A percentile compares a stretch with the other conserved stretches of the same genome.
Conservation (phyloP, 805 yeast genomes). For the Scheffersomyces lignosus region DNA sequence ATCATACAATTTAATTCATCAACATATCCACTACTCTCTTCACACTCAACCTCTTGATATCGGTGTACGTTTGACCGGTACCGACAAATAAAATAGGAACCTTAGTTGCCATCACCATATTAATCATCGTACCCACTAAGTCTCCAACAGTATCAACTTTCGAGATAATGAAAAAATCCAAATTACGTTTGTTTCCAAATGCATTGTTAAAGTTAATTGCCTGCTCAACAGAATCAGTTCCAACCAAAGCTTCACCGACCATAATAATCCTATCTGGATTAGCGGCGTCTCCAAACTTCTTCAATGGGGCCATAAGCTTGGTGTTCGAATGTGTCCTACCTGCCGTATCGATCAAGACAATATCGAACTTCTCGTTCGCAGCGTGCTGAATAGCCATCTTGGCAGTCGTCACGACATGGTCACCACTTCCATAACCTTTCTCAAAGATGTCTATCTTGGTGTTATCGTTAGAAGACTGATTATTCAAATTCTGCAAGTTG, state of each 20-base stretch:
- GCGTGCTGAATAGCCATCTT: conserved; percentile 87
- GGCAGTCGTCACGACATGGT: conserved; percentile 88
- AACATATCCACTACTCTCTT: conserved; percentile 89
- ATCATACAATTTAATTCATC: conserved; percentile 65
- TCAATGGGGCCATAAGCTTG: conserved; percentile 91
- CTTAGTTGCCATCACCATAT: conserved; percentile 94
- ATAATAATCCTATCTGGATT: conserved; percentile 94
- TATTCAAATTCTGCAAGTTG: conserved; percentile 70
- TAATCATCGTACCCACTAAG: conserved; percentile 93
- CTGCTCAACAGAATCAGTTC: conserved; percentile 95
- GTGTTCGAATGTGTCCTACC: conserved; percentile 97
- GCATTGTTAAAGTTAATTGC: conserved; percentile 92
- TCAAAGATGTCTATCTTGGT: conserved; percentile 75
- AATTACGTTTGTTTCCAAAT: conserved; percentile 75
- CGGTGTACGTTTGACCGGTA: conserved; percentile 96
- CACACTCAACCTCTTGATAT: conserved; percentile 83
- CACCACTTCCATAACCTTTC: conserved; percentile 97
- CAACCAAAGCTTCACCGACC: conserved; percentile 98
- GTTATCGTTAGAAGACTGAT: conserved; percentile 37
- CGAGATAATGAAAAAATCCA: conserved; percentile 89
- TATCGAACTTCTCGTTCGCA: conserved; percentile 65
- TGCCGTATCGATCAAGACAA: conserved; percentile 93
- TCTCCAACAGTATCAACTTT: conserved; percentile 98
- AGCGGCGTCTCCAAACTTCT: conserved; percentile 93
- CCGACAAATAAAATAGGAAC: conserved; percentile 96